Evolutionary conservation across 768 basidiomycete genomes (phyloP).

Genomic region (Cystoderma amianthinum): DNA sequence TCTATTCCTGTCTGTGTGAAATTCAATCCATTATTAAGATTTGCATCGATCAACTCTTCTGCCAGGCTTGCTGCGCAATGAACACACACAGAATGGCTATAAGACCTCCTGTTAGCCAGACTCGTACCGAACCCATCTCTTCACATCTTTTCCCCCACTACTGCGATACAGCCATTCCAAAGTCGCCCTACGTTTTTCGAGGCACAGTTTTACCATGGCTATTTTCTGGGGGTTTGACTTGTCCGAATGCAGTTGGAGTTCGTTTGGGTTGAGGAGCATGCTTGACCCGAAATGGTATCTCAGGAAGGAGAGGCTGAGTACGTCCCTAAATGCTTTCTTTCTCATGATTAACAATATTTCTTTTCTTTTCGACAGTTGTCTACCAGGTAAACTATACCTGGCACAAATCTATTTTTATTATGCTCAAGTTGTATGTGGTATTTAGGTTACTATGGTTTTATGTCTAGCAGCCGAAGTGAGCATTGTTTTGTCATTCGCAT

Average conservation of each 20-base stretch:
- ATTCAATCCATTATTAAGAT: too few relatives aligned
- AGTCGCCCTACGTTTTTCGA: too few relatives aligned
- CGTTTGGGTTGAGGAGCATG: slow-evolving; percentile 21
- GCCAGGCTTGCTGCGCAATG: neutral
- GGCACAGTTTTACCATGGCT: slow-evolving; percentile 11
- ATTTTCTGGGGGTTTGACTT: slow-evolving; percentile 27
- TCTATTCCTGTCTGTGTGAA: too few relatives aligned
- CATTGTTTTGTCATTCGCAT: too few relatives aligned
- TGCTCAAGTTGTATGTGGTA: neutral
- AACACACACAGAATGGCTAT: neutral
- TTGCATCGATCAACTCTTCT: neutral
- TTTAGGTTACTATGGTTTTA: slow-evolving; percentile 17
- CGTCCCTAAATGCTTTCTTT: slow-evolving; percentile 9
- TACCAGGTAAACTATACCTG: neutral
- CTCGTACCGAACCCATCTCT: too few relatives aligned
- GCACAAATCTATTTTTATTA: neutral
- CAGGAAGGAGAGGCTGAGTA: slow-evolving; percentile 22
- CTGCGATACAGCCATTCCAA: too few relatives aligned
- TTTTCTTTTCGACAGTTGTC: neutral
- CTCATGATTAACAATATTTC: neutral
- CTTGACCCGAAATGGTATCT: slow-evolving; percentile 23
- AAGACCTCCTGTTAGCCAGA: neutral
- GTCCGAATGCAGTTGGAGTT: slow-evolving; percentile 23
- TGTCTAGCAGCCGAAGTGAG: slow-evolving; percentile 24
- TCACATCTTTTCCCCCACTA: neutral